Base-by-base conservation (phyloP, 306 rosid genomes). In the Crotalaria pallida region DNA sequence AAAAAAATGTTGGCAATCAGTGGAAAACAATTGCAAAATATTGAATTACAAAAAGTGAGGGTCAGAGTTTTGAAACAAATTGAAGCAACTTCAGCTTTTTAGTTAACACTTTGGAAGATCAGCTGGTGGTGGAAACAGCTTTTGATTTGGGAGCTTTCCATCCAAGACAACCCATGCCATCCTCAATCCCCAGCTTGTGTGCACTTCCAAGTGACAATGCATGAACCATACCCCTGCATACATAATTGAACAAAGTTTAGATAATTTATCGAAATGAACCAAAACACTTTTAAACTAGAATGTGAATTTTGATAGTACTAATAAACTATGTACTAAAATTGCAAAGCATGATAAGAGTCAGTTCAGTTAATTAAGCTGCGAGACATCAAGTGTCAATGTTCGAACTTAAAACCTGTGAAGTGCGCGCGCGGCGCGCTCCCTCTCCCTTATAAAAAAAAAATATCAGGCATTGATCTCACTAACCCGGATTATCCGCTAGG, bases 101-200 rank as follows among this genome's bases (percentile, higher is more conserved):
- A 18, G 50, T 65, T 48, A 82, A 48, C 89, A 86, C 69, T 73
- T 82, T 0, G 89, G 96, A 74, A 88, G 92, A 86, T 88, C 89
- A 3, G 78, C 58, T 0, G 96, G 96, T 2, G 96, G 88, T 68
- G 89, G 88, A 79, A 74, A 79, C 78, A 86, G 56, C 60, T 86
- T 88, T 72, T 88, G 89, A 65, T 82, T 67, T 52, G 89, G 84
- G 5, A 82, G 86, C 58, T 86, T 69, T 69, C 92, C 96, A 84
- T 89, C 87, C 34, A 83, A 71, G 27, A 89, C 92, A 19, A 83
- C n/a, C 92, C 96, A 89, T 3, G 88, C 92, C 96, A 86, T 89
- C 69, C 52, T 89, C 61, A 89, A 63, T 17, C 96, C 96, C 96
- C 89, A 86, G 23, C 90, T 86, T 0, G 86, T 86, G 53, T 89